Evolutionary conservation across 257 asterid genomes (phyloP).

Genomic region (Solanum megistacrolobum): DNA sequence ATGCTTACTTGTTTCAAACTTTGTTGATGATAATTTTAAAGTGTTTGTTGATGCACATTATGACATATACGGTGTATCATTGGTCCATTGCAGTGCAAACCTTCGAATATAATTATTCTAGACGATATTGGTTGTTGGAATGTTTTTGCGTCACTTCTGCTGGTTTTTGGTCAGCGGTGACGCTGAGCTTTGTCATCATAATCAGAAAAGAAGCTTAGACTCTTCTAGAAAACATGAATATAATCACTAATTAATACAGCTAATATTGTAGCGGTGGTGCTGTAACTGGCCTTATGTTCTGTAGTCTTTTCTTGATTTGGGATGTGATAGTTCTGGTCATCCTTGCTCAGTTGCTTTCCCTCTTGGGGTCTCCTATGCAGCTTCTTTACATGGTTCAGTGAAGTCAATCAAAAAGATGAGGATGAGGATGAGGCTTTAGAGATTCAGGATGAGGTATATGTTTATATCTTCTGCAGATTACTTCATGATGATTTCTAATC

Average conservation of each 20-base stretch:
- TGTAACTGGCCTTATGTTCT: not conserved
- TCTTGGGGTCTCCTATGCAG: conserved; percentile 27
- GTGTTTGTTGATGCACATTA: not conserved
- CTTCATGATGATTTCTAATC: not conserved
- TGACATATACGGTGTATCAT: not conserved
- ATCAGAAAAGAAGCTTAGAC: not conserved
- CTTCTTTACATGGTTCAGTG: conserved; percentile 84
- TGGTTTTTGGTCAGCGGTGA: not conserved
- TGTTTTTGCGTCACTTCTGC: not conserved
- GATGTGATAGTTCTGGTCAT: not conserved
- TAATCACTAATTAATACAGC: not conserved
- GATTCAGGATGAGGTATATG: conserved; percentile 78
- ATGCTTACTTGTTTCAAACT: not conserved
- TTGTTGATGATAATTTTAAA: not conserved
- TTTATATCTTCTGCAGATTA: not conserved
- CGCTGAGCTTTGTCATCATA: not conserved
- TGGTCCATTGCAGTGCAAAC: not conserved
- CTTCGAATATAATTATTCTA: not conserved
- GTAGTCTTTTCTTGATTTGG: not conserved
- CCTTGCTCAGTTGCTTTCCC: not conserved
- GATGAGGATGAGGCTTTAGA: conserved; percentile 19
- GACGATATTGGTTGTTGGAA: not conserved
- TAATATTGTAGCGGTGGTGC: not conserved
- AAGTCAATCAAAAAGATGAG: conserved; percentile 47
- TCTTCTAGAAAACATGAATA: not conserved